phyloP scores from a whole-genome alignment of 177 flowering plant genomes.

The Telopea speciosissima region DNA sequence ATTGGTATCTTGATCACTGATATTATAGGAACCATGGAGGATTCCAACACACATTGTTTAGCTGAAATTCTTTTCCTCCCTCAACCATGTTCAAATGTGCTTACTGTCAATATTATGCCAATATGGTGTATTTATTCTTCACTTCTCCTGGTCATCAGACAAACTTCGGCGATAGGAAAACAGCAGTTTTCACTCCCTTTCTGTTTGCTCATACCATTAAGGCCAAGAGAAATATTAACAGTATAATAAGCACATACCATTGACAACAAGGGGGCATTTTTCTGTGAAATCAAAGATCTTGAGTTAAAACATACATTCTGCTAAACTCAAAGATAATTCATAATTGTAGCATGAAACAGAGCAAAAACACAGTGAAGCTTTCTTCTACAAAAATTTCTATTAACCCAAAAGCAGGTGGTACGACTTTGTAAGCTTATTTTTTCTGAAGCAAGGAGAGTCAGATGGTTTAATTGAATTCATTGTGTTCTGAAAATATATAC shows the following conservation, averaged over 20 bases:
- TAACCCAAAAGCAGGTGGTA: too few relatives aligned
- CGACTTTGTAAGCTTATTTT: background rate
- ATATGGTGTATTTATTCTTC: conserved; percentile 36
- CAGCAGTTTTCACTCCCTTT: conserved; percentile 37
- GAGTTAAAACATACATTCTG: conserved; percentile 1
- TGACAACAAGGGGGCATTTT: background rate
- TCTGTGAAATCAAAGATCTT: conserved; percentile 2
- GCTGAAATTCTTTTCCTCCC: too few relatives aligned
- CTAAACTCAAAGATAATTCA: too few relatives aligned
- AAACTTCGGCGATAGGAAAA: conserved; percentile 57
- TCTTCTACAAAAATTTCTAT: too few relatives aligned
- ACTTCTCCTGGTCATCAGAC: conserved; percentile 69
- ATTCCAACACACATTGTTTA: too few relatives aligned
- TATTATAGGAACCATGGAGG: too few relatives aligned
- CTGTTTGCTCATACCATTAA: conserved; percentile 11
- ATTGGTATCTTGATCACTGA: too few relatives aligned
- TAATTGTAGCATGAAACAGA: too few relatives aligned
- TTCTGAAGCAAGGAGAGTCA: background rate
- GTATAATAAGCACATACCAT: conserved; percentile 3
- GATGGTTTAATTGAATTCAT: background rate
- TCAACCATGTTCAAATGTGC: too few relatives aligned
- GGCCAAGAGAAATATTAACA: conserved; percentile 1
- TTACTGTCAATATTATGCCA: too few relatives aligned
- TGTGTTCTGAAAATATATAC: background rate
- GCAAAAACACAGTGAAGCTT: too few relatives aligned